These are phyloP conservation scores for Candida saitoana DNA, from an alignment of 805 yeast species.

Conservation along the genomic window DNA sequence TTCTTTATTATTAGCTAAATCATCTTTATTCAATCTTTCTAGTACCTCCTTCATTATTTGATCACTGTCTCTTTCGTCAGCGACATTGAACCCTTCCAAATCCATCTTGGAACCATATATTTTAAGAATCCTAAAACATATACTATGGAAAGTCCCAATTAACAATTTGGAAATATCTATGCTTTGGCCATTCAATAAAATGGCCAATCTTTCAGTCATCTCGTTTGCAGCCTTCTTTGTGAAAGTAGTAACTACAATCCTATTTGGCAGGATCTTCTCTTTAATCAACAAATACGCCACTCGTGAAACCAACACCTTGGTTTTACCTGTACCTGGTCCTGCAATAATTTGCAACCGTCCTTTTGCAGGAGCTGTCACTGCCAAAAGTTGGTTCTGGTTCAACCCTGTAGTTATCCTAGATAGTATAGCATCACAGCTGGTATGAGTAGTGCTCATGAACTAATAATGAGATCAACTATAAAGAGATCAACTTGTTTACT, in stretches of 20 bases:
- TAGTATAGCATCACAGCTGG: neutral
- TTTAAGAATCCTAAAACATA: conserved; percentile 60
- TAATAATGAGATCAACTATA: too few relatives aligned
- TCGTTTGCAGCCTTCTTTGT: conserved; percentile 91
- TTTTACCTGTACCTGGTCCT: conserved; percentile 71
- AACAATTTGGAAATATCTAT: conserved; percentile 45
- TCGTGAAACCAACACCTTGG: conserved; percentile 74
- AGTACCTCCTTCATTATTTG: conserved; percentile 44
- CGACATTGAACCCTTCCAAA: conserved; percentile 45
- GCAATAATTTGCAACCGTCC: conserved; percentile 49
- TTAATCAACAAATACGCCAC: conserved; percentile 64
- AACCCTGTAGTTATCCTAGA: conserved; percentile 16
- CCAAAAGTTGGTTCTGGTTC: conserved; percentile 40
- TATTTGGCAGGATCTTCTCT: conserved; percentile 51
- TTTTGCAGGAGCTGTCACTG: conserved; percentile 38
- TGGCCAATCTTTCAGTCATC: conserved; percentile 59
- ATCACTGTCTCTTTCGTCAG: conserved; percentile 60
- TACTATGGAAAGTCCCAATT: conserved; percentile 88
- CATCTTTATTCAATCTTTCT: conserved; percentile 9
- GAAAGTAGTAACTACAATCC: conserved; percentile 82
- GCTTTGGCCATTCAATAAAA: conserved; percentile 28
- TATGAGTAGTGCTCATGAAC: neutral
- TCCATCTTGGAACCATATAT: conserved; percentile 52
- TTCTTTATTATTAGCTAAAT: conserved; percentile 1
- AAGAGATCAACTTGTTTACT: too few relatives aligned